phyloP scores from a whole-genome alignment of 371 early-diverging fungal species.

The Lichtheimia corymbifera region DNA sequence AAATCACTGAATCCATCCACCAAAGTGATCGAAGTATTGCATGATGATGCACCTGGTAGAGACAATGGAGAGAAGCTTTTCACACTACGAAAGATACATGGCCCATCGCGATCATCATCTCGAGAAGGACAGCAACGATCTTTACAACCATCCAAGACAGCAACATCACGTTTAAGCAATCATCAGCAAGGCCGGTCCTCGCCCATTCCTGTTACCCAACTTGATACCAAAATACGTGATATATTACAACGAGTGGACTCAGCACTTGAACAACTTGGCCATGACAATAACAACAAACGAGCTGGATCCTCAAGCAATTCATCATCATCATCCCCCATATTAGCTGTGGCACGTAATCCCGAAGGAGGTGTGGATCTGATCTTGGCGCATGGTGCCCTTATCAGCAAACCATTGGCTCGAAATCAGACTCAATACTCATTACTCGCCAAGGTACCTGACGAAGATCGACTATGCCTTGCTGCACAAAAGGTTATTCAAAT shows the following conservation, averaged over 20 bases:
- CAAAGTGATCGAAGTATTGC: slow-evolving; percentile 24
- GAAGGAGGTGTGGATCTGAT: slow-evolving; percentile 36
- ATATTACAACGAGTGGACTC: slow-evolving; percentile 17
- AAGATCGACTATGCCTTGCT: slow-evolving; percentile 4
- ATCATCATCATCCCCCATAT: background rate
- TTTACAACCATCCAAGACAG: no score
- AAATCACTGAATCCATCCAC: slow-evolving; percentile 15
- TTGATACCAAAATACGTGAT: slow-evolving; percentile 11
- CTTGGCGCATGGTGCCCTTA: slow-evolving; percentile 32
- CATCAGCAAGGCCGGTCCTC: slow-evolving; percentile 3
- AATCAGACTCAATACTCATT: slow-evolving; percentile 39
- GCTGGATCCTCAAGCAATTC: background rate
- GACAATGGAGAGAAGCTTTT: slow-evolving; percentile 34
- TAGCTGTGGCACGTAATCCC: slow-evolving; percentile 24
- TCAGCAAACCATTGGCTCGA: slow-evolving; percentile 26
- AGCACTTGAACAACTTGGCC: slow-evolving; percentile 7
- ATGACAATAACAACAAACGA: slow-evolving; percentile 3
- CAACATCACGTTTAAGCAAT: no score
- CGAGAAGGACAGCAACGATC: slow-evolving; percentile 9
- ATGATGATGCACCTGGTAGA: slow-evolving; percentile 18
- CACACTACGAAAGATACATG: slow-evolving; percentile 24
- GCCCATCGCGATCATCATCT: slow-evolving; percentile 1
- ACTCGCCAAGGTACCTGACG: slow-evolving; percentile 5
- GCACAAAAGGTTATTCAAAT: slow-evolving; percentile 14
- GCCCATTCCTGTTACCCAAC: slow-evolving; percentile 11